Conservation (phyloP, 768 basidiomycete species). For the Flagelloscypha sp. region DNA sequence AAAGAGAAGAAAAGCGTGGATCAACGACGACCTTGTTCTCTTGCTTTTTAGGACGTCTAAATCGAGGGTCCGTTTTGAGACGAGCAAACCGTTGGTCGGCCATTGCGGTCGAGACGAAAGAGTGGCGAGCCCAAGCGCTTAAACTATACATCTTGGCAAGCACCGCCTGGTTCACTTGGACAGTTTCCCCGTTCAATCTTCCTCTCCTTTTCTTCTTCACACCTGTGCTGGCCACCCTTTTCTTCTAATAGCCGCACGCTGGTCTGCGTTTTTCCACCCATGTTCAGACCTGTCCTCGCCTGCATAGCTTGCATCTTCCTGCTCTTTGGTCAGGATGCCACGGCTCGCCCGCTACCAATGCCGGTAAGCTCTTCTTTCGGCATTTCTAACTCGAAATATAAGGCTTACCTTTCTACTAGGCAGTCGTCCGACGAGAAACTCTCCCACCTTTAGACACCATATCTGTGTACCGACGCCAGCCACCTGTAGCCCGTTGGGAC, state of each 20-base stretch:
- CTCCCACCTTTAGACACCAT: too few species aligned
- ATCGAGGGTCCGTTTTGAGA: constrained; percentile 86
- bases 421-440: too few species aligned
- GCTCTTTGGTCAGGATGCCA: constrained; percentile 36
- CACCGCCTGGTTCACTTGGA: constrained; percentile 3
- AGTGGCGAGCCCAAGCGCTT: too few species aligned
- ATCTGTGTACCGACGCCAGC: constrained; percentile 15
- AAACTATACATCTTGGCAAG: too few species aligned
- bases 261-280: constrained; percentile 16
- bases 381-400: too few species aligned
- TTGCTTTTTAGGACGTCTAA: constrained; percentile 75
- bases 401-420: too few species aligned
- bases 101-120: constrained; percentile 33
- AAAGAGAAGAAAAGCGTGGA: constrained; percentile 80
- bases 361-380: constrained; percentile 22
- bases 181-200: constrained; percentile 1
- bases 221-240: constrained; percentile 12
- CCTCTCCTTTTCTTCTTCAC: constrained; percentile 2
- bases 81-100: constrained; percentile 84
- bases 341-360: constrained; percentile 34
- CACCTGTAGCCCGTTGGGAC: too few species aligned
- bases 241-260: constrained; percentile 4
- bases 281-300: constrained; percentile 36
- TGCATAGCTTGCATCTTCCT: constrained; percentile 31
- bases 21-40: constrained; percentile 82